These are phyloP conservation scores for Silene uniflora DNA, from an alignment of 148 eudicot genomes.

Conservation along the genomic window DNA sequence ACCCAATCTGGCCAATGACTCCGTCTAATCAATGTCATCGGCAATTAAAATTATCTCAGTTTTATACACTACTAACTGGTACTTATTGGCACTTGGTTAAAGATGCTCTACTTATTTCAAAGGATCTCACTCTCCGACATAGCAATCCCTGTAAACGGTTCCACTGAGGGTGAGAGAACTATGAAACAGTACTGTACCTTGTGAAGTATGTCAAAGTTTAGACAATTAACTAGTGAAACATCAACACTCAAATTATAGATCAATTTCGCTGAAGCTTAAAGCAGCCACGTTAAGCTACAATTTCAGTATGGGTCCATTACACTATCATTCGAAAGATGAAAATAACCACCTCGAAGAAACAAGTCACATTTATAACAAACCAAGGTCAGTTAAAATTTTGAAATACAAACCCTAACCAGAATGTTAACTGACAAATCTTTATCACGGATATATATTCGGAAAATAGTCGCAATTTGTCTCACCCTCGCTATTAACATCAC, in stretches of 20 bases:
- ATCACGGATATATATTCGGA: too few species aligned
- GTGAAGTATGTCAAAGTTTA: not conserved
- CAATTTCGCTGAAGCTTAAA: not conserved
- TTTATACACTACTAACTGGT: not conserved
- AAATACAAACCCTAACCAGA: too few species aligned
- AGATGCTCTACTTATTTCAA: not conserved
- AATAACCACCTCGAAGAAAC: not conserved
- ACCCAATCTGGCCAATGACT: not conserved
- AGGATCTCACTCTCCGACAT: not conserved
- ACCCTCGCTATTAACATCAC: not conserved
- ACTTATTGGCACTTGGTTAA: not conserved
- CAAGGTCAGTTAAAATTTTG: not conserved
- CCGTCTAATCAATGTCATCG: not conserved
- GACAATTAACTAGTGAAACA: not conserved
- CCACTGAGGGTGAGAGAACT: not conserved
- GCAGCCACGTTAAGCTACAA: not conserved
- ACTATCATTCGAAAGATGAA: too few species aligned
- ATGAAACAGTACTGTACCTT: not conserved
- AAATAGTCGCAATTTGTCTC: not conserved
- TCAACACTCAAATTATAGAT: not conserved
- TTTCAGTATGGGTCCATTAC: not conserved
- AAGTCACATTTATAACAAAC: not conserved
- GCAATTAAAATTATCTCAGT: not conserved
- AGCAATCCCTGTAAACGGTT: not conserved
- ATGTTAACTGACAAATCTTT: too few species aligned